A percentile compares a stretch with the other conserved stretches of the same genome.
phyloP scores from a whole-genome alignment of 805 yeast species.

The Barnettozyma siamensis region DNA sequence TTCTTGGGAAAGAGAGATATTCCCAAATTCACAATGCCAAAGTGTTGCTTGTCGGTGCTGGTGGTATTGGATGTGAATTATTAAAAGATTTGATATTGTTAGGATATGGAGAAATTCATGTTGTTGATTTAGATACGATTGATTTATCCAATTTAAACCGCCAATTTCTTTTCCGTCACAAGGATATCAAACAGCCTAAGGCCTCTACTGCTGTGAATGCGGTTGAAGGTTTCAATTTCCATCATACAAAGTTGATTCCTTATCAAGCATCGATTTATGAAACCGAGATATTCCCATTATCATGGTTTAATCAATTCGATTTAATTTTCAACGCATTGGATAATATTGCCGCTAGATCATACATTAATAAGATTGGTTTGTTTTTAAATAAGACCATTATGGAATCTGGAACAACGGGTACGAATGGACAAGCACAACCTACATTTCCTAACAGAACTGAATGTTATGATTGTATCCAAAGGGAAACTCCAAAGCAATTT shows the following conservation, averaged over 20 bases:
- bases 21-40: conserved; percentile 31
- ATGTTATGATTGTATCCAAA: conserved; percentile 88
- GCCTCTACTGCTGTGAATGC: conserved; percentile 80
- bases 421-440: conserved; percentile 90
- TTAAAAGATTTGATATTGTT: conserved; percentile 72
- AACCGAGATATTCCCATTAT: conserved; percentile 56
- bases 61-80: conserved; percentile 94
- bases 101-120: conserved; percentile 82
- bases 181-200: conserved; percentile 86
- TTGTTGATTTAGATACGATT: conserved; percentile 93
- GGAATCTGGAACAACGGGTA: conserved; percentile 95
- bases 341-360: conserved; percentile 85
- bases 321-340: conserved; percentile 89
- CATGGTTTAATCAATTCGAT: conserved; percentile 74
- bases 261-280: conserved; percentile 89
- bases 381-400: conserved; percentile 70
- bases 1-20: conserved; percentile 13
- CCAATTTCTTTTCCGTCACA: conserved; percentile 84
- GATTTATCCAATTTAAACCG: conserved; percentile 89
- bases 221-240: conserved; percentile 65
- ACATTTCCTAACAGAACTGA: conserved; percentile 77
- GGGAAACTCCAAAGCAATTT: conserved; percentile 82
- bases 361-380: conserved; percentile 79
- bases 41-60: conserved; percentile 87
- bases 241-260: conserved; percentile 57